Conservation (phyloP, 164 flowering plant species). For the Macadamia tetraphylla region DNA sequence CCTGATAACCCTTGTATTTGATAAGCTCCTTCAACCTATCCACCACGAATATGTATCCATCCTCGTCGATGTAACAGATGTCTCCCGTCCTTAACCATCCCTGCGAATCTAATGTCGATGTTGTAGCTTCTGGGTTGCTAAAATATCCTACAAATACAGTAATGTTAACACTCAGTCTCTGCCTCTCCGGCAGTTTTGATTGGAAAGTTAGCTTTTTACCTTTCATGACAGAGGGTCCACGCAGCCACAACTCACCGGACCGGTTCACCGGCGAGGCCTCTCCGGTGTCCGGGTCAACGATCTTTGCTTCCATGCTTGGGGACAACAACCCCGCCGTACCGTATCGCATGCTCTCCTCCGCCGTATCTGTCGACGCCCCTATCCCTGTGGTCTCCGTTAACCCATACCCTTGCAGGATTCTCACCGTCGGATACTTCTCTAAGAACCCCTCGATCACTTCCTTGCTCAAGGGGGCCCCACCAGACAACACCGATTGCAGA, state of each 20-base stretch:
- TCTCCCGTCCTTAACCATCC: slow-evolving; percentile 97
- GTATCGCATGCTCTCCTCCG: slow-evolving; percentile 80
- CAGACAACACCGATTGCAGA: slow-evolving; percentile 41
- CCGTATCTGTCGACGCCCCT: slow-evolving; percentile 75
- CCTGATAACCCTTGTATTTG: slow-evolving; percentile 98
- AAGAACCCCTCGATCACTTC: slow-evolving; percentile 73
- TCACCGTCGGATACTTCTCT: slow-evolving; percentile 53
- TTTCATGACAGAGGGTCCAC: slow-evolving; percentile 79
- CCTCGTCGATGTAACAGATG: slow-evolving; percentile 79
- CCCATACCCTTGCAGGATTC: slow-evolving; percentile 74
- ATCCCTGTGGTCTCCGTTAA: slow-evolving; percentile 73
- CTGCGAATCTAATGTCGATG: slow-evolving; percentile 54
- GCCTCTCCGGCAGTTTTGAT: neutral
- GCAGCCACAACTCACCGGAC: slow-evolving; percentile 87
- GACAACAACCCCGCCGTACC: slow-evolving; percentile 82
- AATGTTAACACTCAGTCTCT: too few relatives aligned
- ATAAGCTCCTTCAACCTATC: slow-evolving; percentile 93
- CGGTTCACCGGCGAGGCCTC: slow-evolving; percentile 39
- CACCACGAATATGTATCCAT: slow-evolving; percentile 78
- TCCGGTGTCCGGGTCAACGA: slow-evolving; percentile 69
- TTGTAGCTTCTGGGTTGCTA: slow-evolving; percentile 67
- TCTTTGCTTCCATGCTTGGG: slow-evolving; percentile 62
- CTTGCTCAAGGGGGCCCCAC: slow-evolving; percentile 84
- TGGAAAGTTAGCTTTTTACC: slow-evolving; percentile 28
- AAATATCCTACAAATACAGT: slow-evolving; percentile 57